Evolutionary conservation across 768 basidiomycete species (phyloP).

Genomic region (Trichaptum fuscoviolaceum): DNA sequence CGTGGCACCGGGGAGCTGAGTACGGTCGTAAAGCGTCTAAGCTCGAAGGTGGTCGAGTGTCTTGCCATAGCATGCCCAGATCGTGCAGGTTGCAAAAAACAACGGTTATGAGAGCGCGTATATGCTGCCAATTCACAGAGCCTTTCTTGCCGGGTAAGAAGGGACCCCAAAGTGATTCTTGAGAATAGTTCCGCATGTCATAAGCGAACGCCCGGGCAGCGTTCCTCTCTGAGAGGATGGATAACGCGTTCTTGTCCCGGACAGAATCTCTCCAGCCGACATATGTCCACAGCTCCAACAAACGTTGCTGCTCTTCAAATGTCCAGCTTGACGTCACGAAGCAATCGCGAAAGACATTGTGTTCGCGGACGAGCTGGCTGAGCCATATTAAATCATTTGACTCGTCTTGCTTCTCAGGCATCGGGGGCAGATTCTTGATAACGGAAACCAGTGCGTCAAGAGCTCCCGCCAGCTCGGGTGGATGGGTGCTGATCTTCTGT

Average conservation of each 20-base stretch:
- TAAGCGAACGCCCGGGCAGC: conserved; percentile 57
- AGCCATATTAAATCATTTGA: conserved; percentile 1
- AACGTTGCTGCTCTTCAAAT: conserved; percentile 25
- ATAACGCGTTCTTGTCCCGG: background rate
- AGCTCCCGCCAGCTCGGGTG: conserved; percentile 26
- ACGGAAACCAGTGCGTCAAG: conserved; percentile 38
- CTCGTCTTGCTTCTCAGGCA: conserved; percentile 7
- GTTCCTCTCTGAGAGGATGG: conserved; percentile 26
- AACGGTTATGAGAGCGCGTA: conserved; percentile 55
- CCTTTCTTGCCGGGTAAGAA: conserved; percentile 31
- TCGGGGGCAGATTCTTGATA: conserved; percentile 31
- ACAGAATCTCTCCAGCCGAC: conserved; percentile 36
- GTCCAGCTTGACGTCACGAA: background rate
- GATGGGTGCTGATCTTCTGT: conserved; percentile 12
- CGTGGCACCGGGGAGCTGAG: conserved; percentile 37
- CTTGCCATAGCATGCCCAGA: conserved; percentile 20
- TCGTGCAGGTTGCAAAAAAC: conserved; percentile 49
- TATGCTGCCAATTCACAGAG: conserved; percentile 56
- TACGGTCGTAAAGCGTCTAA: conserved; percentile 48
- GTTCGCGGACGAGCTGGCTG: conserved; percentile 4
- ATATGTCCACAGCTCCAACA: conserved; percentile 43
- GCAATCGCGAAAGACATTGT: background rate
- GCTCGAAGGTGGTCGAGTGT: conserved; percentile 43
- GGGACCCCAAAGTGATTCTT: conserved; percentile 54
- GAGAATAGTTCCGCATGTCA: conserved; percentile 54